These are phyloP conservation scores for Ganoderma resinaceum DNA, from an alignment of 1,284 basidiomycete genomes.

Conservation along the genomic window DNA sequence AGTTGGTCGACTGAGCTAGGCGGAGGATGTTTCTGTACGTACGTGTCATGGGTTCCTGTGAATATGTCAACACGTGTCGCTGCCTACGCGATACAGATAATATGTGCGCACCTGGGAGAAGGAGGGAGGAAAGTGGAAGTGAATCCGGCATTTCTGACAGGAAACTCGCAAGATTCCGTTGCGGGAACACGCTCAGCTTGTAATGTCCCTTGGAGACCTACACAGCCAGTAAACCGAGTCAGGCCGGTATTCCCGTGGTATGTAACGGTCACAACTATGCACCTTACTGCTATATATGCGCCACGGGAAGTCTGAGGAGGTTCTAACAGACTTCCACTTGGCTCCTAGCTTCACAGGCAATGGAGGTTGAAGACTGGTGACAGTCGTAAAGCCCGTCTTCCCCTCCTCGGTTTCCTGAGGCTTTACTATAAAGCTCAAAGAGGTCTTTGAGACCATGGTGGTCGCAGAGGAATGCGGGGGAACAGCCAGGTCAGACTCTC, in stretches of 20 bases:
- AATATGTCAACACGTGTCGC: not conserved
- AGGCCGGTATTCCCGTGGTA: not conserved
- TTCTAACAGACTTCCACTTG: slow-evolving; percentile 51
- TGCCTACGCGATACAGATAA: not conserved
- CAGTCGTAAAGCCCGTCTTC: not conserved
- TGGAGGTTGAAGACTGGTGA: slow-evolving; percentile 6
- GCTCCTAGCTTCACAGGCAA: slow-evolving; percentile 29
- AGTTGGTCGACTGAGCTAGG: not conserved
- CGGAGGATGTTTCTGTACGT: slow-evolving; percentile 35
- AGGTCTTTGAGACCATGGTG: slow-evolving; percentile 23
- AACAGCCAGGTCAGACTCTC: slow-evolving; percentile 13
- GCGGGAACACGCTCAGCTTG: slow-evolving; percentile 60
- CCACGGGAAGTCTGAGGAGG: slow-evolving; percentile 59
- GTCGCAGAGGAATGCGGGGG: slow-evolving; percentile 38
- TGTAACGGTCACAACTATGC: not conserved
- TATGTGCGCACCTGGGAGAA: slow-evolving; percentile 68
- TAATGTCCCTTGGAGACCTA: slow-evolving; percentile 43
- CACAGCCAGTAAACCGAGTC: not conserved
- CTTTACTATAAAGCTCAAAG: slow-evolving; percentile 20
- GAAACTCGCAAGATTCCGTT: slow-evolving; percentile 64
- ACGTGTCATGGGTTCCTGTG: slow-evolving; percentile 77
- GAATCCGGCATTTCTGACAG: slow-evolving; percentile 72
- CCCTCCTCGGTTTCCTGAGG: not conserved
- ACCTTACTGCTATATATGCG: slow-evolving; percentile 61
- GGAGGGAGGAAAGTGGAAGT: slow-evolving; percentile 70